Evolutionary conservation across 192 early-diverging fungal species (phyloP), one percentile per base, ranked within the genome.

Genomic region (Gaertneriomyces sp.): DNA sequence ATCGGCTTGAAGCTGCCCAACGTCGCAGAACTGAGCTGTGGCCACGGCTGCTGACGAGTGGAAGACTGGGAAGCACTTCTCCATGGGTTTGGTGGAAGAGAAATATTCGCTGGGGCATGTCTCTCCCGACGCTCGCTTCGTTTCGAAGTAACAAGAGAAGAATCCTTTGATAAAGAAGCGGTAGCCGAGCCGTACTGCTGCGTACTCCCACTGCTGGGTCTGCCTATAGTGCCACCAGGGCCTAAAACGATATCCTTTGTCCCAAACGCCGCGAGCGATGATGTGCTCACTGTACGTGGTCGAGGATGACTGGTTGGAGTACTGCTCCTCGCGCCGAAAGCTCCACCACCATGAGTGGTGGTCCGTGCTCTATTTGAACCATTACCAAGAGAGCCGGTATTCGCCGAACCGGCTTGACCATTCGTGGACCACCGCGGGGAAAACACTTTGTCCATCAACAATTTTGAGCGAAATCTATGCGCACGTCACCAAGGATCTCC

Each of bases 21-120:
- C 0, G 68, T 69, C 12, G 68, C 53, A 0, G 68, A 69, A 51
- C 41, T 69, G 51, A 69, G 33, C 42, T 69, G 68, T n/a, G 68
- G 68, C 68, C 68, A 69, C 4, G 68, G 60, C 62, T 69, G 68
- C 57, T 67, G 65, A 11, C 51, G 66, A 9, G 42, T n/a, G n/a
- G 39, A 39, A 25, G 16, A 12, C 25, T 33, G 25, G 25, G 25
- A 33, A 33, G 25, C 25, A 33, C 40, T 39, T 50, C 10, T 63
- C 61, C 14, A 12, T 39, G 7, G 17, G 5, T 51, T 33, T 12
- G n/a, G 14, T 33, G 11, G 20, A 12, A 11, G n/a, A 33, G 20
- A 11, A 11, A 55, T n/a, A 55, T 12, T 25, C 33, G 54, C n/a
- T 11, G 54, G 54, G 1, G 11, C n/a, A 11, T 11, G 20, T 11